Evolutionary conservation across 345 rosid genomes (phyloP), one percentile per base, ranked within the genome.

Genomic region (Euphorbia lathyris): DNA sequence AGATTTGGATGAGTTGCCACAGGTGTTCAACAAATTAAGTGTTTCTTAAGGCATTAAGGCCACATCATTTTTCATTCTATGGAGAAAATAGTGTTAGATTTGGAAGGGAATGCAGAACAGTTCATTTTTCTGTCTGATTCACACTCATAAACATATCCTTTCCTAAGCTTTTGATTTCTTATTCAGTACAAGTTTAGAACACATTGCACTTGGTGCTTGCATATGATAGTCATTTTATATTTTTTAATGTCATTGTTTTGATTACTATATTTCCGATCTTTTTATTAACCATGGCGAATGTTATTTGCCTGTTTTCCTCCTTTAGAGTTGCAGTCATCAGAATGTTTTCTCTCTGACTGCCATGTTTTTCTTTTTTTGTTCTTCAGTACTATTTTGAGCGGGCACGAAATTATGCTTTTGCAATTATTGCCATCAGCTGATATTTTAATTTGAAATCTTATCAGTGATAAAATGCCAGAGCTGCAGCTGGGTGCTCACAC

Each of bases 401-500:
- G 47, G 1, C n/a, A 34, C 16, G 11, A 14, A n/a, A 48, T 61
- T 62, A 32, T 2, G 14, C 9, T 72, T 22, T 4, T 25, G 5
- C 5, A 19, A 43, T 20, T 56, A 25, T 58, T 51, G 25, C 13
- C 45, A 42, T 68, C 20, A 22, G 47, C 68, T 68, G 56, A 53
- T 23, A 27, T 45, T 51, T 17, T 51, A 27, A 60, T 71, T 38
- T 52, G 68, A 23, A 20, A 45, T 48, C 45, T 38, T 70, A 30
- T 58, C 11, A 25, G 50, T 48, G 55, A 25, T 7, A 55, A 43
- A 65, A 91, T 88, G 97, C 97, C 96, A 1, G 93, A 90, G 47
- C 85, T 91, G 69, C 89, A 85, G 66, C 75, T 88, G 78, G 97
- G 96, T 36, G 61, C 81, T 55, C 96, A 88, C 62, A 88, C 96